Conservation (phyloP, 2,329 filamentous ascomycete genomes). For the Apiospora koreana region DNA sequence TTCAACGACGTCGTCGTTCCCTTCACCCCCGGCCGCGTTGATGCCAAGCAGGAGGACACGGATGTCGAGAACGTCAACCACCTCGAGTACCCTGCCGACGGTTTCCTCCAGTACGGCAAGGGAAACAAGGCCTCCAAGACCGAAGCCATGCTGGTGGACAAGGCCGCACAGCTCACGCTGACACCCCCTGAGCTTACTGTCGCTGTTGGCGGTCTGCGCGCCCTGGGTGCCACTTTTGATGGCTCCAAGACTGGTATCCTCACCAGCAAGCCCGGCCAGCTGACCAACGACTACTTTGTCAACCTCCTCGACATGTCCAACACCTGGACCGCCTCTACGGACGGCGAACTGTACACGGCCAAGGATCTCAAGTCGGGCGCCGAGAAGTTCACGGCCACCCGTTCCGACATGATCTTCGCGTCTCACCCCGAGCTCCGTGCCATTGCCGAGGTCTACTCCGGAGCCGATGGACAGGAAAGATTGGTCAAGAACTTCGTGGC, state of each 20-base stretch:
- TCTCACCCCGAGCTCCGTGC: conserved; percentile 75
- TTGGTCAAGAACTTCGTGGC: conserved; percentile 72
- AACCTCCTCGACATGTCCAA: conserved; percentile 72
- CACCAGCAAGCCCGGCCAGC: conserved; percentile 65
- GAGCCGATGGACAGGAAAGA: conserved; percentile 59
- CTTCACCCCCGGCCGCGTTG: conserved; percentile 72
- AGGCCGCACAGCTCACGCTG: conserved; percentile 69
- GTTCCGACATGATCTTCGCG: conserved; percentile 70
- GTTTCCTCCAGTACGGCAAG: conserved; percentile 78
- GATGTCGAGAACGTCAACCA: conserved; percentile 64
- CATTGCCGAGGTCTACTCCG: conserved; percentile 69
- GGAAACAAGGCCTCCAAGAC: conserved; percentile 60
- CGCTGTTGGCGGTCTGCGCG: conserved; percentile 71
- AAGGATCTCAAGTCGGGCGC: conserved; percentile 64
- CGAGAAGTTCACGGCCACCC: conserved; percentile 70
- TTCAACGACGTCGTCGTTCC: conserved; percentile 57
- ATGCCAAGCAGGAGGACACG: conserved; percentile 72
- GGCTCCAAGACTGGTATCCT: conserved; percentile 68
- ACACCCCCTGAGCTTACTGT: conserved; percentile 71
- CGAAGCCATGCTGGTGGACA: conserved; percentile 73
- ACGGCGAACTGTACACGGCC: conserved; percentile 63
- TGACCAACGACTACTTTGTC: conserved; percentile 82
- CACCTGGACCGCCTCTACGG: conserved; percentile 59
- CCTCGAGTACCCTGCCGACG: conserved; percentile 71
- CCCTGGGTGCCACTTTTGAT: conserved; percentile 70